These are phyloP conservation scores for Inosperma sp. DNA, from an alignment of 768 basidiomycete species.

Conservation along the genomic window DNA sequence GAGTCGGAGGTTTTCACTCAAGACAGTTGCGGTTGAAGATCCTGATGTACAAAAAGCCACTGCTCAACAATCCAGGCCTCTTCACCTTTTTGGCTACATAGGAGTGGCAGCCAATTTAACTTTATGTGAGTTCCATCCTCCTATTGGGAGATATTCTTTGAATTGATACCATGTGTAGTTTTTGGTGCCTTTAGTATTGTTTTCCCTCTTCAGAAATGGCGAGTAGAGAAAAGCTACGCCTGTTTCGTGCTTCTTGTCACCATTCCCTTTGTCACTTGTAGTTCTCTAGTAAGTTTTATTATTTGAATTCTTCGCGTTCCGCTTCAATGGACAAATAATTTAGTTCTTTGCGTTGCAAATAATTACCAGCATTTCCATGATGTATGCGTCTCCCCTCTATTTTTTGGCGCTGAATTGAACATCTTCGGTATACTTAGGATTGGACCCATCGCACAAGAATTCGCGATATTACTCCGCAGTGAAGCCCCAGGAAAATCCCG, in stretches of 20 bases:
- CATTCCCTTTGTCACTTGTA: conserved; percentile 68
- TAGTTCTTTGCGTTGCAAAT: conserved; percentile 77
- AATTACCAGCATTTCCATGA: conserved; percentile 54
- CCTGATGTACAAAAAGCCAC: conserved; percentile 51
- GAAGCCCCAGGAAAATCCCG: conserved; percentile 55
- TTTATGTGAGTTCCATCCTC: conserved; percentile 45
- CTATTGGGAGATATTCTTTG: background rate
- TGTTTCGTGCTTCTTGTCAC: conserved; percentile 67
- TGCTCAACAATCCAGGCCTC: conserved; percentile 38
- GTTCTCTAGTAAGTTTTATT: conserved; percentile 54
- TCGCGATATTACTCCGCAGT: conserved; percentile 77
- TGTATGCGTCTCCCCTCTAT: conserved; percentile 41
- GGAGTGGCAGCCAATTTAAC: conserved; percentile 66
- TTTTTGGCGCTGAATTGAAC: conserved; percentile 15
- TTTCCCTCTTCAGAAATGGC: conserved; percentile 60
- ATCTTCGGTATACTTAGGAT: conserved; percentile 39
- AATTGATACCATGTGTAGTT: conserved; percentile 36
- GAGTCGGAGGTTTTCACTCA: conserved; percentile 42
- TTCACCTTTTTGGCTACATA: conserved; percentile 64
- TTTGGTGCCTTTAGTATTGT: conserved; percentile 62
- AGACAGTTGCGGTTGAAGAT: conserved; percentile 24
- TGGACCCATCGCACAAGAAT: conserved; percentile 82
- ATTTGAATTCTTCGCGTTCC: background rate
- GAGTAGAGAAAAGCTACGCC: conserved; percentile 55
- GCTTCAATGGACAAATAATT: conserved; percentile 2